These are phyloP conservation scores for Hemileia vastatrix DNA, from an alignment of 1,284 basidiomycete species.

Conservation along the genomic window DNA sequence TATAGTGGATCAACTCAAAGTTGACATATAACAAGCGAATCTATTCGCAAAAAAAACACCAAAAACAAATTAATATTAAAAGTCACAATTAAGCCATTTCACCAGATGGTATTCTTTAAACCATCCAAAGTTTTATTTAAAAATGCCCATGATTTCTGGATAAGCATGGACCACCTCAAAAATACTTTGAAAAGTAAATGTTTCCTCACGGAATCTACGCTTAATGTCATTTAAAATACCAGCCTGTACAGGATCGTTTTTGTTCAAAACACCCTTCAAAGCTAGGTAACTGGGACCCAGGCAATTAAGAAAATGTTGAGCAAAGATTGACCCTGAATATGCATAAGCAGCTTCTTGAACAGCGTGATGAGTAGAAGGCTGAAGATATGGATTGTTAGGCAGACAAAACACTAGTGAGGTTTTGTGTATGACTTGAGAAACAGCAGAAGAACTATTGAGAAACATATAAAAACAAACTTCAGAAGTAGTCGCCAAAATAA, in stretches of 20 bases:
- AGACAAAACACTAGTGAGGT: slow-evolving; percentile 87
- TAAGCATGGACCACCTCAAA: slow-evolving; percentile 71
- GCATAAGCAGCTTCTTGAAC: slow-evolving; percentile 98
- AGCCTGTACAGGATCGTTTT: slow-evolving; percentile 76
- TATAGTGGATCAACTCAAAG: slow-evolving; percentile 93
- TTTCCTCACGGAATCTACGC: slow-evolving; percentile 92
- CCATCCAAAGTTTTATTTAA: too few species aligned
- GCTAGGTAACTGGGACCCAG: slow-evolving; percentile 77
- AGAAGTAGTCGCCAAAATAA: too few species aligned
- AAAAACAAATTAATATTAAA: too few species aligned
- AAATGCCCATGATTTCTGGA: too few species aligned
- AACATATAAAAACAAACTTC: too few species aligned
- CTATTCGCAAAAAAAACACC: too few species aligned
- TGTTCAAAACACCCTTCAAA: slow-evolving; percentile 63
- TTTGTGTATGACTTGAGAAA: slow-evolving; percentile 93
- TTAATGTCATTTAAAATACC: slow-evolving; percentile 94
- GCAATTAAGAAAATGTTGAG: slow-evolving; percentile 92
- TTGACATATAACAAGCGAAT: slow-evolving; percentile 87
- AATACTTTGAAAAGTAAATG: slow-evolving; percentile 92
- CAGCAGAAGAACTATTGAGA: too few species aligned
- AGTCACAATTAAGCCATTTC: too few species aligned
- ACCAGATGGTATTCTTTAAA: too few species aligned
- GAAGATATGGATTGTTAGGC: slow-evolving; percentile 93
- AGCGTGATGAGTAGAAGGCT: slow-evolving; percentile 64
- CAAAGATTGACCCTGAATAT: too few species aligned